Evolutionary conservation across 257 asterid species (phyloP).

Genomic region (Lantana camara): DNA sequence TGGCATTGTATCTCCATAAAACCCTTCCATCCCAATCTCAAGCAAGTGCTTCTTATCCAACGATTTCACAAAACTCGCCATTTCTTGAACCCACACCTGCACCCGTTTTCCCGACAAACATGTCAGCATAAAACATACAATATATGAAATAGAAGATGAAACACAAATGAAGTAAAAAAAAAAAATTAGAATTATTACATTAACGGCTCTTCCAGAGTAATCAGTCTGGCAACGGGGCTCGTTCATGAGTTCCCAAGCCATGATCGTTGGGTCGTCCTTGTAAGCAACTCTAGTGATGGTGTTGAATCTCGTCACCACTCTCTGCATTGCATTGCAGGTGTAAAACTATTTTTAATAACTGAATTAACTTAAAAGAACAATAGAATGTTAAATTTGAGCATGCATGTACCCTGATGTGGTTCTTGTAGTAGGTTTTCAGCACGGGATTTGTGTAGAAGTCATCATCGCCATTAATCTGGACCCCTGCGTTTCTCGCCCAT

Average conservation of each 20-base stretch:
- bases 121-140: neutral
- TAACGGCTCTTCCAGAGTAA: constrained; percentile 55
- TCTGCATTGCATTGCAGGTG: constrained; percentile 39
- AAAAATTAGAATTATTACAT: too few species aligned
- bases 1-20: constrained; percentile 72
- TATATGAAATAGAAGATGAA: too few species aligned
- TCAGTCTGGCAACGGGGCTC: constrained; percentile 86
- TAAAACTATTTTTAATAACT: neutral
- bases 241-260: constrained; percentile 95
- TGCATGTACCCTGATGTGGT: constrained; percentile 53
- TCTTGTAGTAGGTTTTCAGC: constrained; percentile 60
- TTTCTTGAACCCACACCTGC: constrained; percentile 63
- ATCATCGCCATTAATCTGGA: constrained; percentile 43
- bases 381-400: too few species aligned
- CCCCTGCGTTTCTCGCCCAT: constrained; percentile 71
- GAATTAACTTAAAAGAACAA: neutral
- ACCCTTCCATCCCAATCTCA: constrained; percentile 82
- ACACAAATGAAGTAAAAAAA: too few species aligned
- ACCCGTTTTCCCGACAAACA: neutral
- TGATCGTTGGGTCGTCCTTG: constrained; percentile 70
- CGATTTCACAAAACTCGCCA: constrained; percentile 64
- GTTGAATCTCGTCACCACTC: constrained; percentile 63
- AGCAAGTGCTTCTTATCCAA: constrained; percentile 59
- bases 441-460: constrained; percentile 71
- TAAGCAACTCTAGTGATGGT: constrained; percentile 49